These are phyloP conservation scores for Ochetophila trinervis DNA, from an alignment of 306 rosid species.

Conservation along the genomic window DNA sequence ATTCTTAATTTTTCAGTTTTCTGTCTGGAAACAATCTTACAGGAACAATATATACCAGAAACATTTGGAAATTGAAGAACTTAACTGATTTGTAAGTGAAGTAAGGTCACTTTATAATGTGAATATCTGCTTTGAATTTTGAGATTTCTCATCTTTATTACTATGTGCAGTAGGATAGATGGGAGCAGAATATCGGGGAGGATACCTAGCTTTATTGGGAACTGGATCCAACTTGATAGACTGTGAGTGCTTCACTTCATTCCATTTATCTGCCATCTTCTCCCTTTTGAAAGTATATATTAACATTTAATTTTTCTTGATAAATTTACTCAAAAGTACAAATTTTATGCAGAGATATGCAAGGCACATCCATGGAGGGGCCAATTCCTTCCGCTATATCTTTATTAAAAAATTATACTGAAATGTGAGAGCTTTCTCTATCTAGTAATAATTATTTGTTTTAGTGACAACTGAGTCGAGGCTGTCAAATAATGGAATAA, in stretches of 20 bases:
- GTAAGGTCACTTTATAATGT: neutral
- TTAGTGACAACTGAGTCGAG: neutral
- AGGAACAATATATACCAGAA: constrained; percentile 58
- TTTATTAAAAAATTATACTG: constrained; percentile 30
- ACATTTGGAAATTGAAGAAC: constrained; percentile 47
- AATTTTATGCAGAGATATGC: constrained; percentile 50
- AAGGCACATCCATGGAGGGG: constrained; percentile 75
- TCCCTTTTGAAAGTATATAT: neutral
- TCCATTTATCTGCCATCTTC: neutral
- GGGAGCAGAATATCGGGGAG: constrained; percentile 58
- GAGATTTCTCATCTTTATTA: constrained; percentile 1
- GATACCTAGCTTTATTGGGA: constrained; percentile 63
- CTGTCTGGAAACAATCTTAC: constrained; percentile 59
- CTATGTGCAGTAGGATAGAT: constrained; percentile 61
- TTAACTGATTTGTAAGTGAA: constrained; percentile 57
- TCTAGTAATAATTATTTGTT: constrained; percentile 7
- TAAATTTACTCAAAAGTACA: neutral
- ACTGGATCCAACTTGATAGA: constrained; percentile 47
- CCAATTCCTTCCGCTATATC: constrained; percentile 60
- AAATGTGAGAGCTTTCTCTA: constrained; percentile 43
- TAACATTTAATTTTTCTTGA: neutral
- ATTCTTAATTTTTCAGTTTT: constrained; percentile 34
- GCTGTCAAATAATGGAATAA: neutral
- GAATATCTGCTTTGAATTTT: neutral
- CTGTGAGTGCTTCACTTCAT: constrained; percentile 48